Evolutionary conservation across 768 basidiomycete genomes (phyloP).

Genomic region (Naematelia encephala): DNA sequence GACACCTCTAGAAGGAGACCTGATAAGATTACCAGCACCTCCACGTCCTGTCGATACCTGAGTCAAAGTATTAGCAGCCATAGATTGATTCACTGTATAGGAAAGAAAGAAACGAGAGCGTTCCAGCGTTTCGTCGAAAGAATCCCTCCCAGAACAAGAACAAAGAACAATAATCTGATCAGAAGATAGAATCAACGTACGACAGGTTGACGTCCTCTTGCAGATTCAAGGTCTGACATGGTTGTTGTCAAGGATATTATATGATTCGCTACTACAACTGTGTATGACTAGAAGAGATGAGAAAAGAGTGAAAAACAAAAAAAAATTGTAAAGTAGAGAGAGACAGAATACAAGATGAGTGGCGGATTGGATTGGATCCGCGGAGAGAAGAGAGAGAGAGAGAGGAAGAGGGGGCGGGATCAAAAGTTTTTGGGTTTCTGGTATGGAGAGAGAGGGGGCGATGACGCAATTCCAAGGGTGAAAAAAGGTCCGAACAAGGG

Average conservation of each 20-base stretch:
- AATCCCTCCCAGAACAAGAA: too few relatives aligned
- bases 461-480: background rate
- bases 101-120: too few relatives aligned
- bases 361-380: background rate
- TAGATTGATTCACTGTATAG: too few relatives aligned
- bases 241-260: slow-evolving; percentile 3
- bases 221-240: slow-evolving; percentile 14
- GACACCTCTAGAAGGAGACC: slow-evolving; percentile 38
- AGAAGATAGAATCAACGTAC: too few relatives aligned
- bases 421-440: background rate
- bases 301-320: background rate
- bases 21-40: slow-evolving; percentile 45
- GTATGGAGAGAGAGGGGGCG: too few relatives aligned
- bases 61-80: too few relatives aligned
- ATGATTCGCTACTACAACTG: slow-evolving; percentile 5
- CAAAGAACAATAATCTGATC: background rate
- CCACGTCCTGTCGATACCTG: slow-evolving; percentile 45
- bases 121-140: too few relatives aligned
- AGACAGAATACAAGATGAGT: background rate
- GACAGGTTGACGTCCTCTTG: slow-evolving; percentile 34
- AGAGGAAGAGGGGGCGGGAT: too few relatives aligned
- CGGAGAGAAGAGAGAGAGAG: too few relatives aligned
- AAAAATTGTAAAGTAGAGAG: background rate
- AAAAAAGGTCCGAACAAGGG: background rate
- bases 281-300: too few relatives aligned